Evolutionary conservation across 1,139 yeast species (phyloP).

Genomic region (Suhomyces terraborum): DNA sequence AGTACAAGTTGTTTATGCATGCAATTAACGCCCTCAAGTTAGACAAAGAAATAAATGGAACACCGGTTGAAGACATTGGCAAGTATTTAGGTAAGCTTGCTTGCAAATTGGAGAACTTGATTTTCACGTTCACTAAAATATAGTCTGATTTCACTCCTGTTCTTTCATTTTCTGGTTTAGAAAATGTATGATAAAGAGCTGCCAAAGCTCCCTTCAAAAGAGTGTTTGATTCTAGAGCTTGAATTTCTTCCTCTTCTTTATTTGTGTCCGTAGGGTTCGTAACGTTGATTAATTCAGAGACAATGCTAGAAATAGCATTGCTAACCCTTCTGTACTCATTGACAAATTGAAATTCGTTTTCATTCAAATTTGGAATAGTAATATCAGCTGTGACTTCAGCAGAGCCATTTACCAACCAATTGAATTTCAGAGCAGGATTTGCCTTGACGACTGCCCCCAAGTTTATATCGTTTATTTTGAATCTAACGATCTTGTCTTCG

Average conservation of each 20-base stretch:
- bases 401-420: conserved; percentile 71
- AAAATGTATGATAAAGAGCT: conserved; percentile 47
- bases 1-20: conserved; percentile 47
- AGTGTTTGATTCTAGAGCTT: conserved; percentile 25
- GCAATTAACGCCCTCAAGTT: conserved; percentile 63
- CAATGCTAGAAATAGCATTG: conserved; percentile 29
- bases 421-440: conserved; percentile 50
- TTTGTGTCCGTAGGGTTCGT: conserved; percentile 16
- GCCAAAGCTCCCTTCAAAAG: conserved; percentile 46
- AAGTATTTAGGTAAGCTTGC: conserved; percentile 56
- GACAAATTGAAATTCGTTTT: conserved; percentile 25
- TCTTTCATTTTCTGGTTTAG: conserved; percentile 18
- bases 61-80: conserved; percentile 56
- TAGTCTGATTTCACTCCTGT: conserved; percentile 40
- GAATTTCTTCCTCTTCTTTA: conserved; percentile 10
- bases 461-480: conserved; percentile 67
- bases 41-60: conserved; percentile 58
- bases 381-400: conserved; percentile 72
- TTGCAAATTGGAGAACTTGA: conserved; percentile 61
- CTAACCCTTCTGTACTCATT: conserved; percentile 31
- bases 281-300: conserved; percentile 30
- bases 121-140: conserved; percentile 63
- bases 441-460: conserved; percentile 44
- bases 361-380: conserved; percentile 53
- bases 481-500: conserved; percentile 51